Evolutionary conservation across 2,329 filamentous ascomycete genomes (phyloP), one percentile per base, ranked within the genome.

Genomic region (Cladophialophora exuberans): DNA sequence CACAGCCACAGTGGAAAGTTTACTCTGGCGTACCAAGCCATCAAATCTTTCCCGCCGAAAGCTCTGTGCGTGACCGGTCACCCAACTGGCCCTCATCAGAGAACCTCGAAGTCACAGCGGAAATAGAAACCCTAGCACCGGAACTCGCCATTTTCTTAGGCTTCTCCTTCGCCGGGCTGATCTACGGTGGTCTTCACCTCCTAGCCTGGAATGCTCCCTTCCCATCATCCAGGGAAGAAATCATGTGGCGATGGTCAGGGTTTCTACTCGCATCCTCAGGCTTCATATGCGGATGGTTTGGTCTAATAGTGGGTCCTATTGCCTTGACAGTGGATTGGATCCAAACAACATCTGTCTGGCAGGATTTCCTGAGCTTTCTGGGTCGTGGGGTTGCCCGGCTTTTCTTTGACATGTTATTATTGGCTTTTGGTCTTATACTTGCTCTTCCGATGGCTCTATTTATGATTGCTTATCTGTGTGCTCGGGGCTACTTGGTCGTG

Each of bases 401-500:
- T 31, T 31, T 7, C 13, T 31, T 7, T 13, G 28, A 31, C 6
- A 7, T 13, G 28, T 13, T 31, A 6, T 31, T 13, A 31, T 6
- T 6, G 7, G 28, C 28, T 31, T 6, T 13, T 7, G 13, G 7
- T 6, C 7, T 7, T 31, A 31, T 31, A 7, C 6, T 6, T 13
- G 28, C 13, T 13, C 6, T 31, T 6, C 28, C 28, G 28, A 23
- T 28, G n/a, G 11, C 18, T 23, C 11, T 35, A 13, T 10, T 23
- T 13, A 28, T n/a, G 11, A 25, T 41, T 6, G 35, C 35, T 18
- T 39, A 39, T 26, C 9, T 52, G 6, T n/a, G 39, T 25, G 48
- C 48, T 20, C 17, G 48, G 20, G 38, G 18, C 9, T 52, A 44
- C 36, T 28, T 52, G 10, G 48, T 52, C 13, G 33, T 52, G 13